Evolutionary conservation across 805 yeast genomes (phyloP), one percentile per base, ranked within the genome.

Genomic region (Metschnikowia peoriensis): DNA sequence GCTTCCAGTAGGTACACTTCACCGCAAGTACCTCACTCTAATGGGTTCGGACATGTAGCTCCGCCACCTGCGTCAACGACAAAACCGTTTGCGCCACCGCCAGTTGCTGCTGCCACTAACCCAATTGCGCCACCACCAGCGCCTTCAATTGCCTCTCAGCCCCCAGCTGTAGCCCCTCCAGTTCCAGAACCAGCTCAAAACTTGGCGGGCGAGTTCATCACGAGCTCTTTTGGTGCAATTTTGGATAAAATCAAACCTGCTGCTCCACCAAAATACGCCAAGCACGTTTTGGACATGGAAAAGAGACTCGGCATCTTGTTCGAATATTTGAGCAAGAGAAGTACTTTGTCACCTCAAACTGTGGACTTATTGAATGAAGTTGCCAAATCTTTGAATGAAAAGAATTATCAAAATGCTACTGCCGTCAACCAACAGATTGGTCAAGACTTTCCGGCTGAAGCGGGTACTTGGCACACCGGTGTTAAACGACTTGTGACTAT

Each of bases 391-490:
- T 67, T 94, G 60, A 75, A 72, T 16, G 67, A 63, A 10, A 77
- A 78, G 54, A 85, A 89, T 53, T 88, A 73, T 65, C 67, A 69
- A 4, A 72, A 72, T 14, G 97, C 98, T 1, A 69, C 77, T 48
- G 68, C 77, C 1, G 60, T 81, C 35, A 83, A 82, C 55, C 66
- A 76, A 37, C 81, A 83, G 47, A 79, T 94, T 54, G 81, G 87
- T 22, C 78, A 89, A 7, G 78, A 81, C 38, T 78, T 81, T 56
- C 79, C 85, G 27, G 82, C 79, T 27, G 96, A 92, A 68, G 82
- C 87, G 57, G 97, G 96, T 12, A 84, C 86, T 62, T 94, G 99
- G 99, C 82, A 88, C 73, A 82, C 88, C 34, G 99, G 99, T 61
- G 86, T 94, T 44, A 90, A 87, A 69, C 83, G 97, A 61, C 78